Evolutionary conservation across 1,284 basidiomycete genomes (phyloP).

Genomic region (Ustilago loliicola): DNA sequence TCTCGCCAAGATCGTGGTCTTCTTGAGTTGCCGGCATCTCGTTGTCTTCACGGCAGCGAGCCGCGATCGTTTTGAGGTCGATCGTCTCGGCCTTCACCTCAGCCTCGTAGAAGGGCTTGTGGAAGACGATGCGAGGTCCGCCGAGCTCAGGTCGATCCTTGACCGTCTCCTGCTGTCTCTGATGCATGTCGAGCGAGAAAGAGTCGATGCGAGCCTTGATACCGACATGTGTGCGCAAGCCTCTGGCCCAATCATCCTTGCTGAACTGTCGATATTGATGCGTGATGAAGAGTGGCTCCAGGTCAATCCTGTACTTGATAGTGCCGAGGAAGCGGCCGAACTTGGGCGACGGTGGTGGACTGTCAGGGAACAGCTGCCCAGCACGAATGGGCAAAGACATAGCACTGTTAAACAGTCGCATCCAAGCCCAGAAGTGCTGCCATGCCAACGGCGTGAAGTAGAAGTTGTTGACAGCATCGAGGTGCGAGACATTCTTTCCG

Average conservation of each 20-base stretch:
- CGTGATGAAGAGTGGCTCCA: slow-evolving; percentile 84
- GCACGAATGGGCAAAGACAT: slow-evolving; percentile 88
- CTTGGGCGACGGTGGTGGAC: slow-evolving; percentile 84
- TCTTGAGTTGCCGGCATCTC: slow-evolving; percentile 51
- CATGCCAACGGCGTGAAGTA: slow-evolving; percentile 90
- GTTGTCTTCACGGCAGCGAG: slow-evolving; percentile 75
- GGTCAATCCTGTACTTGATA: slow-evolving; percentile 88
- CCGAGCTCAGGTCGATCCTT: slow-evolving; percentile 71
- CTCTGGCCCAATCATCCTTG: slow-evolving; percentile 81
- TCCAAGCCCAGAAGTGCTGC: slow-evolving; percentile 94
- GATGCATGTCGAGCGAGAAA: slow-evolving; percentile 91
- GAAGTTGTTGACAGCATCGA: slow-evolving; percentile 76
- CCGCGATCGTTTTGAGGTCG: slow-evolving; percentile 83
- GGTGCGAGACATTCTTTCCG: slow-evolving; percentile 13
- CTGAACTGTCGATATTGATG: slow-evolving; percentile 88
- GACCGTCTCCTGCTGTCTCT: slow-evolving; percentile 83
- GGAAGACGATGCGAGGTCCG: slow-evolving; percentile 73
- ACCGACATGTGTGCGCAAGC: slow-evolving; percentile 84
- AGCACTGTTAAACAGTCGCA: slow-evolving; percentile 83
- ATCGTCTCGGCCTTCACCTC: slow-evolving; percentile 85
- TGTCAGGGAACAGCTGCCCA: slow-evolving; percentile 82
- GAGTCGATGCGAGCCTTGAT: slow-evolving; percentile 84
- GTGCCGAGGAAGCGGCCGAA: slow-evolving; percentile 90
- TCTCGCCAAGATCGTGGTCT: slow-evolving; percentile 61
- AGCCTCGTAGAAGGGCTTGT: slow-evolving; percentile 92